These are phyloP conservation scores for Cocos nucifera DNA, from an alignment of 176 grass and related monocot genomes.

Conservation along the genomic window DNA sequence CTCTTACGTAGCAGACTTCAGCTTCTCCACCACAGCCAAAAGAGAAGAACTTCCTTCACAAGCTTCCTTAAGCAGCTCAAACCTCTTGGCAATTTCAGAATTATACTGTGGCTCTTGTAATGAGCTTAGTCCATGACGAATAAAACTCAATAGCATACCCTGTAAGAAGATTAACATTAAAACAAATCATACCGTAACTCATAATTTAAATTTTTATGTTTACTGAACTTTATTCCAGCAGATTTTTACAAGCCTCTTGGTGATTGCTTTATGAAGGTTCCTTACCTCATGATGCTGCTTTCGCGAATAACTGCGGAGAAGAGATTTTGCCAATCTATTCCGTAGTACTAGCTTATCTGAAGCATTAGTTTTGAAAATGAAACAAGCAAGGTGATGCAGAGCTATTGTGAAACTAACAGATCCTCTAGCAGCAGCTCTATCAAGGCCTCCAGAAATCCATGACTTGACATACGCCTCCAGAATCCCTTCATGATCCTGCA, in stretches of 20 bases:
- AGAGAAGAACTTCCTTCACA: conserved; percentile 73
- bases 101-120: conserved; percentile 23
- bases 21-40: conserved; percentile 44
- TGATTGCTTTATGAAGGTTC: background rate
- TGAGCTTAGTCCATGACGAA: conserved; percentile 35
- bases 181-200: background rate
- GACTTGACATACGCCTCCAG: conserved; percentile 83
- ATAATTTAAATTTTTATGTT: background rate
- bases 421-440: conserved; percentile 49
- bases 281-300: conserved; percentile 63
- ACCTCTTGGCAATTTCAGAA: conserved; percentile 36
- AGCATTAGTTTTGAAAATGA: conserved; percentile 30
- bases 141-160: conserved; percentile 55
- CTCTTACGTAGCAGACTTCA: conserved; percentile 8
- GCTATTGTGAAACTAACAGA: conserved; percentile 51
- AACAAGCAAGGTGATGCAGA: conserved; percentile 57
- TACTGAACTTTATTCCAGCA: background rate
- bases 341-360: conserved; percentile 27
- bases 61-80: conserved; percentile 44
- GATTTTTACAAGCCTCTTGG: background rate
- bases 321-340: conserved; percentile 58
- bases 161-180: conserved; percentile 15
- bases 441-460: conserved; percentile 66
- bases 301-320: conserved; percentile 47
- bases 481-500: conserved; percentile 56